Percentiles rank a stretch among this genome's conserved stretches.
These are phyloP conservation scores for Rhynchosporium graminicola DNA, from an alignment of 2,329 filamentous ascomycete species.

Conservation along the genomic window DNA sequence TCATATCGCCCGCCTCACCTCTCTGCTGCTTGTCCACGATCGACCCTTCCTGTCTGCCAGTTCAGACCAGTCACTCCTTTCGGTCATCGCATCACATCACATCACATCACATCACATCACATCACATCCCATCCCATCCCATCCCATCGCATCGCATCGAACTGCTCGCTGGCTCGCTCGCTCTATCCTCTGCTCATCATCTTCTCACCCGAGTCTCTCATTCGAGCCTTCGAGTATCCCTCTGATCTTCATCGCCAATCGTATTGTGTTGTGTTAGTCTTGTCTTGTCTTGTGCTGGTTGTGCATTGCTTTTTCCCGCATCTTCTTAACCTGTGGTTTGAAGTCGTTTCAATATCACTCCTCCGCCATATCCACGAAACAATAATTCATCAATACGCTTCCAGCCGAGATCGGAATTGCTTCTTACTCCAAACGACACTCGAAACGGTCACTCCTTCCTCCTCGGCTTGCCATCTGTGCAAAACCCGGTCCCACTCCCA, in stretches of 20 bases:
- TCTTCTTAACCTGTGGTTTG: conserved; percentile 17
- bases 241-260: conserved; percentile 12
- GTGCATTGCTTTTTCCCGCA: conserved; percentile 14
- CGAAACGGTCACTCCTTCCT: conserved; percentile 29
- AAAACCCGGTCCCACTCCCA: neutral
- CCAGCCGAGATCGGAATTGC: conserved; percentile 15
- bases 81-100: conserved; percentile 30
- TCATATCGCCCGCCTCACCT: conserved; percentile 24
- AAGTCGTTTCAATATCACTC: conserved; percentile 33
- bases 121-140: too few species aligned
- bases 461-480: conserved; percentile 4
- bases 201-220: conserved; percentile 41
- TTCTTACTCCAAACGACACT: conserved; percentile 16
- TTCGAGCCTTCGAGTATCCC: conserved; percentile 28
- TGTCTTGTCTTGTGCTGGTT: conserved; percentile 16
- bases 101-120: too few species aligned
- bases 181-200: conserved; percentile 41
- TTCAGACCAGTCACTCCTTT: conserved; percentile 59
- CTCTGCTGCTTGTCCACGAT: conserved; percentile 15
- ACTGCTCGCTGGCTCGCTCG: conserved; percentile 31
- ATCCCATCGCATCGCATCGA: too few species aligned
- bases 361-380: conserved; percentile 26
- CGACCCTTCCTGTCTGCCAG: conserved; percentile 48
- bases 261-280: too few species aligned
- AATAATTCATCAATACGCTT: conserved; percentile 15